Conservation (phyloP, 2,329 filamentous ascomycete genomes). For the Pezicula radicicola region DNA sequence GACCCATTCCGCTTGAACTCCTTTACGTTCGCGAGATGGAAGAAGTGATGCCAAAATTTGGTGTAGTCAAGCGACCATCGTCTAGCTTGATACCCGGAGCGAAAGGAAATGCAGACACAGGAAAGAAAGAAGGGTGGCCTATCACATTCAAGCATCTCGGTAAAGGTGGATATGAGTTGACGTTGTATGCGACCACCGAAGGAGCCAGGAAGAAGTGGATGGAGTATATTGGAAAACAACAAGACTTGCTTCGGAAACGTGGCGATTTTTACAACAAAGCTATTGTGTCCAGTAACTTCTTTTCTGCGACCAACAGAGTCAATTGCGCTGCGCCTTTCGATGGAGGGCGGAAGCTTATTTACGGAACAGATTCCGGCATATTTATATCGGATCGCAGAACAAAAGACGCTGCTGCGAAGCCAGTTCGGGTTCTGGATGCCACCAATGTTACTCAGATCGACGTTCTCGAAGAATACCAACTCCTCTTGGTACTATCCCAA, state of each 20-base stretch:
- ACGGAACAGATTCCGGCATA: slow-evolving; percentile 91
- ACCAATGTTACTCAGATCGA: slow-evolving; percentile 92
- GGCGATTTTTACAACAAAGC: slow-evolving; percentile 86
- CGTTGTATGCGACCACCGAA: slow-evolving; percentile 81
- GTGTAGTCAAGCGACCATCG: slow-evolving; percentile 80
- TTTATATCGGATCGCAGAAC: slow-evolving; percentile 89
- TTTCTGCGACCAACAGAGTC: slow-evolving; percentile 71
- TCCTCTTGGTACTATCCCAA: slow-evolving; percentile 87
- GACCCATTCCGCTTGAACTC: slow-evolving; percentile 89
- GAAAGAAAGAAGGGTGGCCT: slow-evolving; percentile 78
- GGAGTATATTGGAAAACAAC: slow-evolving; percentile 88
- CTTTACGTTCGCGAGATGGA: slow-evolving; percentile 97
- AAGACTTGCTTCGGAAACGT: slow-evolving; percentile 80
- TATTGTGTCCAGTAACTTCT: slow-evolving; percentile 57
- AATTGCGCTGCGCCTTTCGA: slow-evolving; percentile 95
- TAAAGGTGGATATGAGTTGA: slow-evolving; percentile 91
- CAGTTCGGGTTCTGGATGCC: slow-evolving; percentile 80
- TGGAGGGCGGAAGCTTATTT: slow-evolving; percentile 90
- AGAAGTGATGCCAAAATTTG: slow-evolving; percentile 79
- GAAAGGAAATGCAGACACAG: slow-evolving; percentile 47
- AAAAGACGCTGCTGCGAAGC: slow-evolving; percentile 71
- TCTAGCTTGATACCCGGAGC: slow-evolving; percentile 73
- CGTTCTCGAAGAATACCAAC: slow-evolving; percentile 90
- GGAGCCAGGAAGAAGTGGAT: slow-evolving; percentile 94
- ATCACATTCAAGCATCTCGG: slow-evolving; percentile 96